Evolutionary conservation across 164 flowering plant species (phyloP), one percentile per base, ranked within the genome.

Genomic region (Piper betle): DNA sequence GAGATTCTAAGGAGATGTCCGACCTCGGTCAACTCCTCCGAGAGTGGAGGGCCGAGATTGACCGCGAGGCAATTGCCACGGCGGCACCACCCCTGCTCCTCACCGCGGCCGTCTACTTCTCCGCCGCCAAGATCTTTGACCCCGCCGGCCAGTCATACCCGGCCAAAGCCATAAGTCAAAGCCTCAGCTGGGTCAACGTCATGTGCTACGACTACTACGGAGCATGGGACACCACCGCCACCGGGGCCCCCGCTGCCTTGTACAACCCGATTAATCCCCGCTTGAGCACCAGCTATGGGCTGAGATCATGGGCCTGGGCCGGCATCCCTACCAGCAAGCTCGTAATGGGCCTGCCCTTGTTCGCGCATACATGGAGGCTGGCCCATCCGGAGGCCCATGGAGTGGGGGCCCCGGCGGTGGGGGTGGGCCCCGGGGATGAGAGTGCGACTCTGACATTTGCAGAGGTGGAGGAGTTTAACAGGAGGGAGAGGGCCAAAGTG

Each of bases 331-430:
- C 62, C 3, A 15, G 39, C 6, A 78, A 72, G 66, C 0, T 75
- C 43, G 78, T 72, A n/a, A 65, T 77, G 78, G 80, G 76, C 4
- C 25, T 72, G 55, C n/a, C n/a, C n/a, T n/a, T n/a, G n/a, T n/a
- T n/a, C n/a, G n/a, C n/a, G n/a, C n/a, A n/a, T n/a, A n/a, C n/a
- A n/a, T n/a, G n/a, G n/a, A n/a, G n/a, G n/a, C n/a, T n/a, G n/a
- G n/a, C n/a, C n/a, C n/a, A n/a, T n/a, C n/a, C n/a, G n/a, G n/a
- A n/a, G n/a, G n/a, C 40, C 20, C 37, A 70, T 48, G 79, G 81
- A 1, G 68, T 75, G 12, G 73, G 75, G 15, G 75, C 75, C 8
- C 72, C 79, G 6, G 75, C 79, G 3, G 72, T 71, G 9, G 77
- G 72, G 10, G 61, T 53, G 3, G 77, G 79, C 0, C 75, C 77